phyloP scores from a whole-genome alignment of 768 basidiomycete genomes.

The Pulveroboletus sp. region DNA sequence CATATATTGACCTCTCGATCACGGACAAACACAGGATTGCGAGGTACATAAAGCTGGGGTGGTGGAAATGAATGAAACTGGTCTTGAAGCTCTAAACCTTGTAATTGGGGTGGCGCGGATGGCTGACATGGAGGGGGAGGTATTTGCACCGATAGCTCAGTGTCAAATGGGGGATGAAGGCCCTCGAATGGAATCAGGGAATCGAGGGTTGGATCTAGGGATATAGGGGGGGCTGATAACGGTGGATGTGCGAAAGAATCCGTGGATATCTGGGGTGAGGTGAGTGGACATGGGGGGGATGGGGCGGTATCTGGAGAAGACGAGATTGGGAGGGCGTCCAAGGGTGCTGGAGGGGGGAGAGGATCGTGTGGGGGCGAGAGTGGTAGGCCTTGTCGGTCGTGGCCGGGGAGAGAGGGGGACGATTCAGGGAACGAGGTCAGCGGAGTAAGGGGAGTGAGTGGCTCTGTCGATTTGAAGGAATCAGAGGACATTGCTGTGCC shows the following conservation, averaged over 20 bases:
- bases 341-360: conserved; percentile 1
- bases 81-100: conserved; percentile 21
- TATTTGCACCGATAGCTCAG: conserved; percentile 18
- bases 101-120: conserved; percentile 11
- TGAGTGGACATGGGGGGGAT: background rate
- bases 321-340: conserved; percentile 2
- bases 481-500: background rate
- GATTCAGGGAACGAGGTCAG: conserved; percentile 20
- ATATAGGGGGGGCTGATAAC: background rate
- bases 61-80: conserved; percentile 23
- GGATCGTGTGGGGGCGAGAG: conserved; percentile 6
- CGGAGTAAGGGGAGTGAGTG: conserved; percentile 19
- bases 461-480: conserved; percentile 8
- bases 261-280: background rate
- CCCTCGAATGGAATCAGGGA: conserved; percentile 27
- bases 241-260: conserved; percentile 6
- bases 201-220: conserved; percentile 22
- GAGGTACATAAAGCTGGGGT: conserved; percentile 26
- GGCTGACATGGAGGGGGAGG: conserved; percentile 7
- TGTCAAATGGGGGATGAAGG: conserved; percentile 16
- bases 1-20: conserved; percentile 34
- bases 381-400: conserved; percentile 19
- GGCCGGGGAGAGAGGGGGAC: conserved; percentile 22
- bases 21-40: conserved; percentile 25
- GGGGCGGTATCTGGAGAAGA: background rate